Evolutionary conservation across 2,329 filamentous ascomycete genomes (phyloP), one percentile per base, ranked within the genome.

Genomic region (Botrytis fabae): DNA sequence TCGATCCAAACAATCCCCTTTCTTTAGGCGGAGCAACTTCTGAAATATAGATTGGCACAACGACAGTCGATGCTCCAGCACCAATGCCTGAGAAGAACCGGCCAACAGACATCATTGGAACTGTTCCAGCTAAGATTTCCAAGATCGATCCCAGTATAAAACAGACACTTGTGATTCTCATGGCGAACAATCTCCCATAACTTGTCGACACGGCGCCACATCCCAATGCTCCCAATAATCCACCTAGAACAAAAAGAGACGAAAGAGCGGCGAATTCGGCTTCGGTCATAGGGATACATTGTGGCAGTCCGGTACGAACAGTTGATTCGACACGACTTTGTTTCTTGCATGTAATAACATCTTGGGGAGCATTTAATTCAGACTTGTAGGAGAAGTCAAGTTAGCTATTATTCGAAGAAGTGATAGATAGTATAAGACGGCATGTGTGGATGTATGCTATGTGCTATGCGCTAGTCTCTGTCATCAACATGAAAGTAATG

Each of bases 311-410:
- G 62, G 82, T 78, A 44, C 79, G 74, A 69, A 76, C 72, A 14
- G 76, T 70, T 38, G 76, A 76, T 32, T 73, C 75, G 70, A 79
- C 76, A 75, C 88, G 85, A 59, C 85, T 84, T 77, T 88, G 86
- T 76, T 89, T 90, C 77, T 89, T 90, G 84, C 96, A 98, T 73
- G 93, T 97, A 79, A 99, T 92, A 79, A 97, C 93, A 85, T 95
- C 92, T 86, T 98, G 92, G 14, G 96, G 96, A 14, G 95, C 94
- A 82, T 99, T 99, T 75, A 99, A 89, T 82, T 98, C 96, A 78
- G 94, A 93, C 95, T 95, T 79, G 28, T 40, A 46, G 18, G n/a
- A 35, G 35, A 63, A 51, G 57, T 74, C 69, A 65, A 44, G 59
- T 74, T 70, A 75, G 73, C 44, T 40, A 28, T 25, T 32, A 14